Evolutionary conservation across 225 moss, liverwort and hornwort species (phyloP).

Genomic region (Takakia lepidozioides): DNA sequence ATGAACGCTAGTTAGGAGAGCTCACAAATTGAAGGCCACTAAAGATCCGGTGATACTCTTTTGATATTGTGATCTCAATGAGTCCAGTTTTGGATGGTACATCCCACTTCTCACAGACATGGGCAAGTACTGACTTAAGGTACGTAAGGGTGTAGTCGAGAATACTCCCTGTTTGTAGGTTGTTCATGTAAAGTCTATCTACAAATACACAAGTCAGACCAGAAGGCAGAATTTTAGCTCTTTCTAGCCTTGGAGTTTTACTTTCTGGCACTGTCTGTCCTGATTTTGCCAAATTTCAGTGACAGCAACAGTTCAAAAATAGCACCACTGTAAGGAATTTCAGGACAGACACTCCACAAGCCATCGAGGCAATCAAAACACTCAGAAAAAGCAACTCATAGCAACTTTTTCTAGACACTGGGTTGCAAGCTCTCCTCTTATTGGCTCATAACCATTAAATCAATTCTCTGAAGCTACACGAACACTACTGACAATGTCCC

Average conservation of each 20-base stretch:
- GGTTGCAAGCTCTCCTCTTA: not conserved
- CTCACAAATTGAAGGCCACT: conserved; percentile 94
- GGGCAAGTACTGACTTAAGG: conserved; percentile 71
- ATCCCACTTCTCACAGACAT: conserved; percentile 76
- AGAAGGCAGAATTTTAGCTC: not conserved
- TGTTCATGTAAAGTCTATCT: conserved; percentile 98
- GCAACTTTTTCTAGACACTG: no score
- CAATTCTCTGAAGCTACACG: no score
- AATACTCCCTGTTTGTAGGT: conserved; percentile 92
- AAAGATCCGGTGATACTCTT: conserved; percentile 86
- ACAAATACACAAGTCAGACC: conserved; percentile 3
- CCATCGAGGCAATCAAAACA: no score
- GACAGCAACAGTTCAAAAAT: no score
- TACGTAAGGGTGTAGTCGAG: conserved; percentile 88
- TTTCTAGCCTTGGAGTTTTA: not conserved
- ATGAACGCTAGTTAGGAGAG: not conserved
- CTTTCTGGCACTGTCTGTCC: no score
- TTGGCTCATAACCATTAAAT: not conserved
- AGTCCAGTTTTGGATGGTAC: conserved; percentile 83
- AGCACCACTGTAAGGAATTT: no score
- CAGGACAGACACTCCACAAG: no score
- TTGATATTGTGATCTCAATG: conserved; percentile 86
- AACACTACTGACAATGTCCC: not conserved
- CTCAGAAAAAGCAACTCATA: no score
- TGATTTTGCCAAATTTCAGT: not conserved